These are phyloP conservation scores for Lyophyllum decastes DNA, from an alignment of 768 basidiomycete genomes.

Conservation along the genomic window DNA sequence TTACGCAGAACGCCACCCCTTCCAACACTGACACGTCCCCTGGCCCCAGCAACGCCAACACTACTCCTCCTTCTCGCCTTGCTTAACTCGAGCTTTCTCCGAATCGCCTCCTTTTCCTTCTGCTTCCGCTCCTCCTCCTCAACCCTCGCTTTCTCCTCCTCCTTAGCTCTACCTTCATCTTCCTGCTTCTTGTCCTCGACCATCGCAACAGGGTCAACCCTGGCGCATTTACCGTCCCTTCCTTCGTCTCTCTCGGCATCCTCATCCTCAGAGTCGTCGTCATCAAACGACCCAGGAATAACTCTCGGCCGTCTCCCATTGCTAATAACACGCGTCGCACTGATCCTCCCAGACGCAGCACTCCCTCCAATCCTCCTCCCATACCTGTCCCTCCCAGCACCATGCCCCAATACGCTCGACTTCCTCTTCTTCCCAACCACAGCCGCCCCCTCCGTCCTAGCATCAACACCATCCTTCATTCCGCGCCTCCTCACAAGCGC, in stretches of 20 bases:
- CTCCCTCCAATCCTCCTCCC: constrained; percentile 23
- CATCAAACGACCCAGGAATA: constrained; percentile 61
- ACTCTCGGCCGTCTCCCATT: constrained; percentile 42
- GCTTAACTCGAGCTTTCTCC: constrained; percentile 64
- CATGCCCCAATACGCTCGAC: constrained; percentile 46
- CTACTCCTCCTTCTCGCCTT: constrained; percentile 74
- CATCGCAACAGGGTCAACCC: constrained; percentile 1
- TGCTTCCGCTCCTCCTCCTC: constrained; percentile 48
- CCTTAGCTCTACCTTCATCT: constrained; percentile 29
- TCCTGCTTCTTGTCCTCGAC: constrained; percentile 15
- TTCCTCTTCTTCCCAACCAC: constrained; percentile 46
- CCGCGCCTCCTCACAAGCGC: constrained; percentile 35
- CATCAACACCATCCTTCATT: constrained; percentile 15
- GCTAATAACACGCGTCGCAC: constrained; percentile 49
- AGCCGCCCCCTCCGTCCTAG: constrained; percentile 21
- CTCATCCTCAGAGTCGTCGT: too few species aligned
- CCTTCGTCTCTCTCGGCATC: too few species aligned
- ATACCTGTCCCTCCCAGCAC: constrained; percentile 23
- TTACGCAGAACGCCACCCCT: constrained; percentile 42
- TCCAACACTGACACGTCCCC: constrained; percentile 40
- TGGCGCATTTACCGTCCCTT: constrained; percentile 30
- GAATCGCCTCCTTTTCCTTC: constrained; percentile 57
- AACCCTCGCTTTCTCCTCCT: constrained; percentile 40
- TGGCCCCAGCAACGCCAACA: constrained; percentile 41
- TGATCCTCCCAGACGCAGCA: constrained; percentile 25